Evolutionary conservation across 106 monocot species (phyloP).

Genomic region (Chionographis japonica): DNA sequence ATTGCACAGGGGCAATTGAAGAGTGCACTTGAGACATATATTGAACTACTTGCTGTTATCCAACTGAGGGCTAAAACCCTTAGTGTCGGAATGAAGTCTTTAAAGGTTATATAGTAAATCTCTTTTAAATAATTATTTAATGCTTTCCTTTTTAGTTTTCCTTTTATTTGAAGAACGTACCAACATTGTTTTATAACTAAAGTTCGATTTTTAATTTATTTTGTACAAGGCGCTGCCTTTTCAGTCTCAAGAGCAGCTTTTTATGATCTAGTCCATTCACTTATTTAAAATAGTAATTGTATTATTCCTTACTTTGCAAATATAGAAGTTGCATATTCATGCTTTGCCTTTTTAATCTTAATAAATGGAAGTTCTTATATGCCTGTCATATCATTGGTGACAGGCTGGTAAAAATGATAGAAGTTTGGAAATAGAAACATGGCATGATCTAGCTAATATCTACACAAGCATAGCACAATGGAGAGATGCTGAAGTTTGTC

Average conservation of each 20-base stretch:
- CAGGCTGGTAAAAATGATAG: slow-evolving; percentile 44
- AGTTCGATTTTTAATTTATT: too few relatives aligned
- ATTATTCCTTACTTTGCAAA: too few relatives aligned
- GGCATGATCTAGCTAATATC: slow-evolving; percentile 78
- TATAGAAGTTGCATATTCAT: neutral
- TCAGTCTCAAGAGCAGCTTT: too few relatives aligned
- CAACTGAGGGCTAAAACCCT: slow-evolving; percentile 50
- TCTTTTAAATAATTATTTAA: neutral
- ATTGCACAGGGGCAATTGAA: slow-evolving; percentile 56
- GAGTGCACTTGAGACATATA: slow-evolving; percentile 70
- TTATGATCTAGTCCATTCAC: too few relatives aligned
- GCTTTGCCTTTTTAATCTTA: neutral
- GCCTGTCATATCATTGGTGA: neutral
- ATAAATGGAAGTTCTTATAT: neutral
- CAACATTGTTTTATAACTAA: too few relatives aligned
- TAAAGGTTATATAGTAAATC: slow-evolving; percentile 37
- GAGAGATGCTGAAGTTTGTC: slow-evolving; percentile 77
- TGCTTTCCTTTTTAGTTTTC: slow-evolving; percentile 2
- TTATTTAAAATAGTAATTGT: too few relatives aligned
- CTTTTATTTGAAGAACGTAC: too few relatives aligned
- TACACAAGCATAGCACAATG: slow-evolving; percentile 63
- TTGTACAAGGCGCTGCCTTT: too few relatives aligned
- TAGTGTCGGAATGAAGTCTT: slow-evolving; percentile 29
- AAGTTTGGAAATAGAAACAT: slow-evolving; percentile 62
- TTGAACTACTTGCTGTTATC: slow-evolving; percentile 67